Conservation (phyloP, 176 grass and related monocot genomes). For the Chloris gayana region DNA sequence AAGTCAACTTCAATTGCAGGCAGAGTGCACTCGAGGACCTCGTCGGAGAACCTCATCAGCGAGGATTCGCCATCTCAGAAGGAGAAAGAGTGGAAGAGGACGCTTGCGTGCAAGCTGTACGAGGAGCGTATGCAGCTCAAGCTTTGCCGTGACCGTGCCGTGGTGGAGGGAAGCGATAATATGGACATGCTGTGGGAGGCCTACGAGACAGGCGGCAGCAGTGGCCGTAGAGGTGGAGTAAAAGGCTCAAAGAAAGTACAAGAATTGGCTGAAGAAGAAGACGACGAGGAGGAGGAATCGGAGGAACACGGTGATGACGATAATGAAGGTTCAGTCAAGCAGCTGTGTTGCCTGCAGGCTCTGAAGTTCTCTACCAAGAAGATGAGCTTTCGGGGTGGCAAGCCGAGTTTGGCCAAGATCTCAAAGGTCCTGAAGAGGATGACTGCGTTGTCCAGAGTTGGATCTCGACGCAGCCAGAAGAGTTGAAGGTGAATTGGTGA, state of each 20-base stretch:
- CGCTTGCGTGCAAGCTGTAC: constrained; percentile 89
- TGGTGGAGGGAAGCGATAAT: constrained; percentile 61
- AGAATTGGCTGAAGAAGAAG: background rate
- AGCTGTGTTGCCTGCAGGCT: constrained; percentile 89
- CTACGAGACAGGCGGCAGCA: constrained; percentile 62
- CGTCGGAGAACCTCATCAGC: constrained; percentile 52
- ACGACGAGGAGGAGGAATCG: constrained; percentile 17
- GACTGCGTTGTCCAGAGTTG: constrained; percentile 52
- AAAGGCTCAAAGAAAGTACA: constrained; percentile 1
- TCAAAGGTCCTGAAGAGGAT: constrained; percentile 82
- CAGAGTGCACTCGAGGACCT: constrained; percentile 42
- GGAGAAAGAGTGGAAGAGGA: constrained; percentile 91
- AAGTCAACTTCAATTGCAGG: constrained; percentile 52
- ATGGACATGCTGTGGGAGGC: constrained; percentile 99
- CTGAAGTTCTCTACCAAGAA: constrained; percentile 81
- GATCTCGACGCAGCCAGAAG: constrained; percentile 29
- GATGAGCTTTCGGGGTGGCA: constrained; percentile 84
- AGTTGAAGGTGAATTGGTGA: constrained; percentile 21
- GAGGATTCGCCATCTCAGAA: constrained; percentile 51
- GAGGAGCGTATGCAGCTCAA: constrained; percentile 79
- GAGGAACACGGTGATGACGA: constrained; percentile 31
- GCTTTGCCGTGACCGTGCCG: constrained; percentile 57
- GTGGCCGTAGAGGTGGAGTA: background rate
- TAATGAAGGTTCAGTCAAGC: constrained; percentile 46
- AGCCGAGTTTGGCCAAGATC: constrained; percentile 73